Evolutionary conservation across 164 flowering plant genomes (phyloP), one percentile per base, ranked within the genome.

Genomic region (Protea cynaroides): DNA sequence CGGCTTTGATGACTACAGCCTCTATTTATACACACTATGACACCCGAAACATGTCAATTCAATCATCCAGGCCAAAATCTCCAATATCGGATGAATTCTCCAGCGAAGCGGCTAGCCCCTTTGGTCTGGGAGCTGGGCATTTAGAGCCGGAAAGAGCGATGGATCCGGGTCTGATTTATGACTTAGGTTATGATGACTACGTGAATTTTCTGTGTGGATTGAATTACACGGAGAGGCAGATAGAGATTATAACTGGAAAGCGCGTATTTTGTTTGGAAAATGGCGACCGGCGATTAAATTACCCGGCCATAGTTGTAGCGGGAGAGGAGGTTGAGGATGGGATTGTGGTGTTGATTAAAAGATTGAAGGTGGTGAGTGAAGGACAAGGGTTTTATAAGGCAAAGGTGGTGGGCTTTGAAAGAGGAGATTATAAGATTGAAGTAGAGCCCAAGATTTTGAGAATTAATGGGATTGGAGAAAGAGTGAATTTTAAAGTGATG

Each of bases 1-100:
- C 80, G 3, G 77, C 77, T 24, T 53, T 77, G 18, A 77, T 77
- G 77, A 77, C 80, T 7, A 74, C 75, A 37, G 67, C 69, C 0
- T 58, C 61, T 18, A 15, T 44, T 0, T 25, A 21, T 59, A 23
- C 4, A 71, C 62, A 57, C n/a, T 54, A 36, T n/a, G 2, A 17
- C 25, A 7, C 18, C 21, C 17, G 13, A 15, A 3, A 9, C 8
- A 22, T 9, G 10, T 17, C 40, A 37, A 37, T 37, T 37, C 9
- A 4, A 37, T 37, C 40, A 37, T 37, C 40, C 40, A 4, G 4
- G 40, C 9, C 40, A 37, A 37, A 50, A 21, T 4, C 38, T 10
- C 43, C 12, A 14, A 51, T 61, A 22, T 17, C 40, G 11, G 58
- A 57, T 25, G 56, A 66, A 23, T 36, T 25, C 58, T 58, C 65